Evolutionary conservation across 176 grass and related monocot genomes (phyloP), one percentile per base, ranked within the genome.

Genomic region (Otatea glauca): DNA sequence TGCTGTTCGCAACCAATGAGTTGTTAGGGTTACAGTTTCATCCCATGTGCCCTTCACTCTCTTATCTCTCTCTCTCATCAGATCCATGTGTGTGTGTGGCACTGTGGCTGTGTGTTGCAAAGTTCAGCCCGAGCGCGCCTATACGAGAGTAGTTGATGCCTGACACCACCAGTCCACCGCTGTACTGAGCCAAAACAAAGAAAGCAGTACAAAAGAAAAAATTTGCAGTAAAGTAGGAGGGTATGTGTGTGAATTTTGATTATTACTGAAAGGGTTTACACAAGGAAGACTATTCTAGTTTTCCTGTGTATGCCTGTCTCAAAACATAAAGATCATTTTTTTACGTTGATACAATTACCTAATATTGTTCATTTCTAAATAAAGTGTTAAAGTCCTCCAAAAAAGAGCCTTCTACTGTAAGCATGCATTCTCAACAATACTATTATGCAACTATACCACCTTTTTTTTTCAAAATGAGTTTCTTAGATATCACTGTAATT

Each of bases 121-220:
- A 24, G n/a, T 60, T 60, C 11, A 60, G 58, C n/a, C 23, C 58
- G 4, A 11, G n/a, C 9, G n/a, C 9, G n/a, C 23, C 58, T 61
- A 34, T 84, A 86, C 12, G 34, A 12, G 74, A 73, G 79, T 44
- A 34, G 39, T 66, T 83, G 79, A 87, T 83, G 68, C 41, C 74
- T 88, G 85, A 59, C 83, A 92, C 60, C 90, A 83, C 13, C 73
- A 78, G n/a, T n/a, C n/a, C n/a, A n/a, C n/a, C n/a, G n/a, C 50
- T 88, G 67, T 75, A 81, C 82, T 85, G 43, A 75, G 10, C 29
- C 38, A 70, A 83, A 82, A 59, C 48, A 58, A 78, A 66, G 14
- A 54, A 65, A 42, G 42, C 32, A 73, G 32, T 32, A 29, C 65
- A 80, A 5, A 42, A 7, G 25, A 5, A 76, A 39, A 48, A 54